phyloP scores from a whole-genome alignment of 306 rosid species.

The Elaeagnus macrophylla region DNA sequence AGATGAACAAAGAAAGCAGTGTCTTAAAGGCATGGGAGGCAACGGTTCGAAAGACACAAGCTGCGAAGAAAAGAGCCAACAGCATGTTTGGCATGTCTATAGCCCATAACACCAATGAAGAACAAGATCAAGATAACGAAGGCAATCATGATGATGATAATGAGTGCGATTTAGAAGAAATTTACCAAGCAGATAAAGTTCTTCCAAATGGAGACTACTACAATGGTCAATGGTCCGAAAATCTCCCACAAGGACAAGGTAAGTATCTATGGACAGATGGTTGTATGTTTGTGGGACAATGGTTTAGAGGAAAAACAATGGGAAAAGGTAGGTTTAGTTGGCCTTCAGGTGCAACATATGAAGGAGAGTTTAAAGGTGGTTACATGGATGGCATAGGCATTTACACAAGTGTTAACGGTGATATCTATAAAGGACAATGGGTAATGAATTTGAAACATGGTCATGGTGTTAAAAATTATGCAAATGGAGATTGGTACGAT shows the following conservation, averaged over 20 bases:
- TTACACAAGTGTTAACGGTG: conserved; percentile 54
- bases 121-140: conserved; percentile 9
- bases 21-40: conserved; percentile 95
- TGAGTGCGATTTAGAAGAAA: conserved; percentile 20
- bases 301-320: conserved; percentile 65
- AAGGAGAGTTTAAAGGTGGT: conserved; percentile 78
- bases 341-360: conserved; percentile 91
- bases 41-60: conserved; percentile 68
- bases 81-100: conserved; percentile 54
- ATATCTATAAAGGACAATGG: conserved; percentile 73
- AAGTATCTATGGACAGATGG: conserved; percentile 86
- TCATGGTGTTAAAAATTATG: conserved; percentile 46
- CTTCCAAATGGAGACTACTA: conserved; percentile 84
- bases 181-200: conserved; percentile 50
- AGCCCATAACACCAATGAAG: conserved; percentile 24
- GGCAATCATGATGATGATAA: conserved; percentile 15
- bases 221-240: conserved; percentile 72
- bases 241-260: conserved; percentile 73
- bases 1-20: conserved; percentile 62
- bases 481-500: conserved; percentile 66
- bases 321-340: conserved; percentile 84
- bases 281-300: conserved; percentile 77
- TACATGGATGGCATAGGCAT: conserved; percentile 75
- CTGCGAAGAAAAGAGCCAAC: conserved; percentile 78
- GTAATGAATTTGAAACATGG: conserved; percentile 78